Base-by-base conservation (phyloP, 2,329 filamentous ascomycete species). In the Pseudonectria foliicola region DNA sequence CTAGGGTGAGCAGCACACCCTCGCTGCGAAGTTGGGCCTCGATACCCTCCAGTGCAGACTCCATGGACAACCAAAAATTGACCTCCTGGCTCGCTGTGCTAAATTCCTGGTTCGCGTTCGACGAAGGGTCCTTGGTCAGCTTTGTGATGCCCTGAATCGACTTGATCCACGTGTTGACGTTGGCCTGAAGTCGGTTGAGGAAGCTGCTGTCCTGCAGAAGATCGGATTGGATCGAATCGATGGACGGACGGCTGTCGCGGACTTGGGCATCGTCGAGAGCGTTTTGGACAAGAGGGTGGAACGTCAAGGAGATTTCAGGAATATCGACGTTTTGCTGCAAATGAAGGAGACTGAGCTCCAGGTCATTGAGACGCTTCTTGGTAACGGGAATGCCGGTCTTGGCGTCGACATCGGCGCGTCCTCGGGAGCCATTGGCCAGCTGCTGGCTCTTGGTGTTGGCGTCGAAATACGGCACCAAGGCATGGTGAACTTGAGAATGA, bases 41-140 rank as follows among this genome's bases (percentile, higher is more conserved):
- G 40, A 99, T 95, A 18, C 83, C 83, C 58, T 95, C 89, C 44
- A 99, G 64, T 4, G 89, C 86, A 12, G 82, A 84, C 61, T 98
- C 93, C 85, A 98, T 95, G 2, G 88, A 93, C 33, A 98, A 63
- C 92, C 92, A 99, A 56, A 98, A 98, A 61, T 95, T 95, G 61
- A 98, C 95, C 61, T 99, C 92, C 60, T 96, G 92, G 37, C 86
- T 90, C 23, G 92, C 92, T 14, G 88, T 94, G 48, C 63, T 68
- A 39, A 68, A 67, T 37, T 68, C 64, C 42, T 67, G 64, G 35
- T 59, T 62, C 73, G 46, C 75, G 71, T 59, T 81, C 57, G 68
- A 75, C 4, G 70, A 68, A 1, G 86, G 80, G 51, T 98, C 92
- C 53, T 88, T 80, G 27, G 87, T 86, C 69, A 95, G 84, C 64